Evolutionary conservation across 1,284 basidiomycete species (phyloP).

Genomic region (Agaricales sp.): DNA sequence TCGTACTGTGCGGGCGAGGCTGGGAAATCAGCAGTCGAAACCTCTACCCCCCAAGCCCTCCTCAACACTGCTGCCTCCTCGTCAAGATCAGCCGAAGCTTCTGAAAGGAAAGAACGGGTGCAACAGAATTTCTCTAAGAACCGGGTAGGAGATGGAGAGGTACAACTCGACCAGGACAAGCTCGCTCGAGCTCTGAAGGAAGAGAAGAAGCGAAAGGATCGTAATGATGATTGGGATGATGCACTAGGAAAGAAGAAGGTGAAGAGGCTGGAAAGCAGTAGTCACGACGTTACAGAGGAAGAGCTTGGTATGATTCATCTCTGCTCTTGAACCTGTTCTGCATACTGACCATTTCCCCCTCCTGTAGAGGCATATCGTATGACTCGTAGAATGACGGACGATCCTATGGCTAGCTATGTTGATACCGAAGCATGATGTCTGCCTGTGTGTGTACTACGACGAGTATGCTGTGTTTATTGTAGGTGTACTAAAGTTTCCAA

Average conservation of each 20-base stretch:
- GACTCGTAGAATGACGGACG: constrained; percentile 59
- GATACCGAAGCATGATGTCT: constrained; percentile 25
- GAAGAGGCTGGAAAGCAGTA: constrained; percentile 30
- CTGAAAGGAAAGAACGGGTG: constrained; percentile 20
- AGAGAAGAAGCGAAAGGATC: constrained; percentile 70
- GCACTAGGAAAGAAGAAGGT: constrained; percentile 52
- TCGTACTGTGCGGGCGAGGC: constrained; percentile 92
- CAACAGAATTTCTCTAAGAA: constrained; percentile 59
- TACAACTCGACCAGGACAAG: constrained; percentile 59
- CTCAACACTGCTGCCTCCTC: constrained; percentile 33
- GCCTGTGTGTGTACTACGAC: background rate
- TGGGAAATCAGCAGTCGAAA: constrained; percentile 71
- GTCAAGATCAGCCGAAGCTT: constrained; percentile 14
- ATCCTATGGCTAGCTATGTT: constrained; percentile 85
- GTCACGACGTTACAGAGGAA: constrained; percentile 82
- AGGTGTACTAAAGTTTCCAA: background rate
- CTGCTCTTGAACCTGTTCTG: constrained; percentile 1
- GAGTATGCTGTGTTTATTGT: background rate
- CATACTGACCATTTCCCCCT: constrained; percentile 1
- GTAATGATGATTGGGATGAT: constrained; percentile 48
- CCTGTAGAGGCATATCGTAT: constrained; percentile 75
- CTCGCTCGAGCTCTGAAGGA: constrained; percentile 64
- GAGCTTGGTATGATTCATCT: constrained; percentile 63
- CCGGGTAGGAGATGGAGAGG: constrained; percentile 65
- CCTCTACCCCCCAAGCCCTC: constrained; percentile 61